Evolutionary conservation across 768 basidiomycete species (phyloP).

Genomic region (Cantharellus anzutake): DNA sequence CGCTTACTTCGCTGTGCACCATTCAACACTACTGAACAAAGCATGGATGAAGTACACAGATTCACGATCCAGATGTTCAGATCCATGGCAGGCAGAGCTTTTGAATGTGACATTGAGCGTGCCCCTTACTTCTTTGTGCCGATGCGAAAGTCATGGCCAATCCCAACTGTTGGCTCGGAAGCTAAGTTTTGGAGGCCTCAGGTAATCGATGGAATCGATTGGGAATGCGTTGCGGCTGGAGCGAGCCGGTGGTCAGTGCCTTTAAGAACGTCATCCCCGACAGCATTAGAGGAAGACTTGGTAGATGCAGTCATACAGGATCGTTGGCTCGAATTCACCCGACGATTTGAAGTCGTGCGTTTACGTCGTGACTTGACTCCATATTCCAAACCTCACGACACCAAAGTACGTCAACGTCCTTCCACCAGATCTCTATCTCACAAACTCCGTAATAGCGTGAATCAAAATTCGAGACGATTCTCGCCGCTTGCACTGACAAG

Average conservation of each 20-base stretch:
- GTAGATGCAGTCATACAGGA: slow-evolving; percentile 58
- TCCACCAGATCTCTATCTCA: background rate
- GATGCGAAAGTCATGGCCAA: slow-evolving; percentile 23
- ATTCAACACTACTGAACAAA: slow-evolving; percentile 28
- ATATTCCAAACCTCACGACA: slow-evolving; percentile 46
- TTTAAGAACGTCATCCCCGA: slow-evolving; percentile 22
- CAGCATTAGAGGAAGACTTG: slow-evolving; percentile 27
- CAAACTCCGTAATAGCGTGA: slow-evolving; percentile 29
- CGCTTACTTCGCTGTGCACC: slow-evolving; percentile 26
- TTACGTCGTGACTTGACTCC: slow-evolving; percentile 54
- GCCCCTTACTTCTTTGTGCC: slow-evolving; percentile 55
- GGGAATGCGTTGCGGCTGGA: slow-evolving; percentile 38
- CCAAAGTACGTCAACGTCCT: slow-evolving; percentile 28
- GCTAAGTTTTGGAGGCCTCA: slow-evolving; percentile 10
- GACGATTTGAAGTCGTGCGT: slow-evolving; percentile 38
- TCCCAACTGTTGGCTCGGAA: slow-evolving; percentile 4
- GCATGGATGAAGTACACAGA: slow-evolving; percentile 28
- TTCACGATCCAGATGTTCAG: slow-evolving; percentile 51
- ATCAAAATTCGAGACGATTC: slow-evolving; percentile 34
- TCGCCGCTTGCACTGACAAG: slow-evolving; percentile 46
- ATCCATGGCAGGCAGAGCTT: slow-evolving; percentile 45
- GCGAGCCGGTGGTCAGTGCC: slow-evolving; percentile 33
- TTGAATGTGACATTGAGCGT: slow-evolving; percentile 32
- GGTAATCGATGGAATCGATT: slow-evolving; percentile 33
- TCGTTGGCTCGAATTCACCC: slow-evolving; percentile 53